phyloP scores from a whole-genome alignment of 805 yeast genomes.

The Yarrowia divulgata region DNA sequence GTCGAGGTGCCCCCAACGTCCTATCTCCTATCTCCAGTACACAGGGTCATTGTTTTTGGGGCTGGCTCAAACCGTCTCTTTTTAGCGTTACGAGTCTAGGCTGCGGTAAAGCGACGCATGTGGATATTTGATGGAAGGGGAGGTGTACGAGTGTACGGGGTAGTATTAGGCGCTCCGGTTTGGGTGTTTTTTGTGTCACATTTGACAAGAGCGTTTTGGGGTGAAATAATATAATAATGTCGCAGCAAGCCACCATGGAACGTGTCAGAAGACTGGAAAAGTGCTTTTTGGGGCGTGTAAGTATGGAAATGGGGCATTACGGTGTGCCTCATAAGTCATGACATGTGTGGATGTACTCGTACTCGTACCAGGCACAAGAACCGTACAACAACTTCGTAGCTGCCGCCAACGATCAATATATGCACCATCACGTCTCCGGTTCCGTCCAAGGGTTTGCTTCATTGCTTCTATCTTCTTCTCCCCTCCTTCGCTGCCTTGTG shows the following conservation, averaged over 20 bases:
- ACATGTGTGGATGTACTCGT: too few species aligned
- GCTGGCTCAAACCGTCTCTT: conserved; percentile 1
- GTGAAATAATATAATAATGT: conserved; percentile 6
- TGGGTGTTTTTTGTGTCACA: not conserved
- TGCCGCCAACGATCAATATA: too few species aligned
- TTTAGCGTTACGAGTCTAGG: conserved; percentile 4
- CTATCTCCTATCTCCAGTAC: not conserved
- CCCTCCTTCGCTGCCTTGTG: conserved; percentile 35
- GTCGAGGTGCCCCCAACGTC: not conserved
- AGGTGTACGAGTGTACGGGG: too few species aligned
- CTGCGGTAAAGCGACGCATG: not conserved
- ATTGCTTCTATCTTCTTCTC: conserved; percentile 18
- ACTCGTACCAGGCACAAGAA: too few species aligned
- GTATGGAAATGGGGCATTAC: too few species aligned
- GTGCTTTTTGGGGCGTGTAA: not conserved
- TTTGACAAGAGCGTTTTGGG: conserved; percentile 8
- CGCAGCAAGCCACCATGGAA: conserved; percentile 30
- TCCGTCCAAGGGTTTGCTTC: not conserved
- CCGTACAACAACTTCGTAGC: too few species aligned
- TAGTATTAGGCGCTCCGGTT: too few species aligned
- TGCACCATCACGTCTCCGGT: not conserved
- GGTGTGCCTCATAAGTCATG: too few species aligned
- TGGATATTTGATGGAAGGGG: not conserved
- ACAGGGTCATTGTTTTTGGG: not conserved
- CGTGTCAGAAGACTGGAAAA: not conserved